Base-by-base conservation (phyloP, 2,329 filamentous ascomycete genomes). In the Aspergillus phoenicis region DNA sequence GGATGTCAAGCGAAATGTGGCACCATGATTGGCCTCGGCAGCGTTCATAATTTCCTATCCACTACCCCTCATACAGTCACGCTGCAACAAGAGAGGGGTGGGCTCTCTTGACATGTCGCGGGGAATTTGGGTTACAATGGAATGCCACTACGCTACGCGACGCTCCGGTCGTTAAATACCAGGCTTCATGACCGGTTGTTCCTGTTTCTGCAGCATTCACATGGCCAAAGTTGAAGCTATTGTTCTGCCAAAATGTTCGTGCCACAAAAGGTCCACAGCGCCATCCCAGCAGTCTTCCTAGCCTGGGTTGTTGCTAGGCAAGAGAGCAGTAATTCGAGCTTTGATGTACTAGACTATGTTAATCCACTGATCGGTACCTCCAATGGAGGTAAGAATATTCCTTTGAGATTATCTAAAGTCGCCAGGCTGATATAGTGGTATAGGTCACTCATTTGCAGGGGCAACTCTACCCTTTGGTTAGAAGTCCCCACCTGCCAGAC, bases 371-470 rank as follows among this genome's bases (percentile, higher is more conserved):
- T 86, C 61, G 84, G 84, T 28, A 84, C 83, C 15, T 78, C 75
- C 4, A 82, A 83, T 71, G 84, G 83, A 70, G 75, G 75, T 76
- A 61, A 28, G 60, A 13, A 30, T 13, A 4, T 6, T 30, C 3
- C 13, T n/a, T 26, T 52, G 8, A 45, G 24, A 10, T 13, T 3
- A 22, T 24, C 33, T 20, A 2, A 5, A 10, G 7, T 58, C 30
- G 13, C 6, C 15, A 26, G 20, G 15, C 41, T 52, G 17, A 38
- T 47, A 28, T 20, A 13, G 17, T 28, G 2, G 2, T 17, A 4
- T 30, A 73, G 84, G 84, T 43, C 84, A 87, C 71, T 84, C 85
- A 26, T 86, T 86, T 61, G 79, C 84, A 2, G 84, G 84, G 11
- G 84, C 84, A 13, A 83, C 82, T 2, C 67, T 83, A 43, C 84